Evolutionary conservation across 192 early-diverging fungal species (phyloP), one percentile per base, ranked within the genome.

Genomic region (Backusella luteola): DNA sequence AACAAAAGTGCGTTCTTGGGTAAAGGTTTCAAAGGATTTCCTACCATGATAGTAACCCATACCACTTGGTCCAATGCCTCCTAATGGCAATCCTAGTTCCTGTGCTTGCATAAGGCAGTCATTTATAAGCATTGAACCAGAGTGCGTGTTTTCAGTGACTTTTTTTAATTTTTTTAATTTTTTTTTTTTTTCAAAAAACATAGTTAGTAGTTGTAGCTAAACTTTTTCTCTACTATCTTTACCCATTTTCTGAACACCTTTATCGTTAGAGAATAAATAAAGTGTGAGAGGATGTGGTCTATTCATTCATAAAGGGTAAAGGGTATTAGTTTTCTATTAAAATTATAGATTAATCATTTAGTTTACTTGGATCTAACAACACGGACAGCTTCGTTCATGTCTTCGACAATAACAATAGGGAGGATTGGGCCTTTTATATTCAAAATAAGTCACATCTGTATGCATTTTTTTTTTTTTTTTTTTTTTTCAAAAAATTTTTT

Each of bases 61-160:
- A 4, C 96, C 96, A 34, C 91, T 93, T 1, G 88, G 77, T 0
- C 94, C 94, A 6, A 93, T 86, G 53, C 95, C 96, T 52, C 93
- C 94, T 76, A 95, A 95, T 38, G 94, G 94, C 12, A 92, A 71
- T 14, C 72, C 71, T 5, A 44, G 21, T 71, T 87, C 86, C 29
- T 76, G 71, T 46, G 86, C 69, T 38, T 90, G 90, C 79, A 93
- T 86, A 52, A 94, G 74, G 1, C 87, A 85, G 77, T 96, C 94
- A 80, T 97, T 97, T 73, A 92, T 85, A 9, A 87, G 53, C 9
- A 85, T 89, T 34, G 79, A 82, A 39, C 96, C 96, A 21, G 93
- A 91, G 42, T 83, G 84, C 7, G 92, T 92, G 21, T 78, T 76
- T 34, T 82, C 71, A 4, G 79, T 6, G 38, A 82, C 74, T 80